phyloP scores from a whole-genome alignment of 305 asterid species.

The Fraxinus albicans region DNA sequence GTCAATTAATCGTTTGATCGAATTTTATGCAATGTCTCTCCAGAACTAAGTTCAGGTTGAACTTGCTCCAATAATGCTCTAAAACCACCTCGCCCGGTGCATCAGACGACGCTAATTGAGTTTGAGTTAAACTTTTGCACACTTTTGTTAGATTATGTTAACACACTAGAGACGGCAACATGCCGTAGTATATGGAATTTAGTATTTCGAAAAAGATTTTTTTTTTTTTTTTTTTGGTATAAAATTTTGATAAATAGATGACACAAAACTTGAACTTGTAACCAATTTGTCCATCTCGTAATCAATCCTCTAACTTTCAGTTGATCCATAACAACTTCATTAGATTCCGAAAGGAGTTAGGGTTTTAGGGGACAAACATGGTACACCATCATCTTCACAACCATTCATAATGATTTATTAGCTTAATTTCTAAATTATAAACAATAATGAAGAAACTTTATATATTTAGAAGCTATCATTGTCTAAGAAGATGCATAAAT shows the following conservation, averaged over 20 bases:
- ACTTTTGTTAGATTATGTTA: neutral
- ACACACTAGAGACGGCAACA: no score
- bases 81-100: neutral
- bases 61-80: neutral
- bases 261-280: neutral
- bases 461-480: neutral
- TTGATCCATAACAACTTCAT: neutral
- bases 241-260: neutral
- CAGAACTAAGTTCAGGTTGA: constrained; percentile 48
- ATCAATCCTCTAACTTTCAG: neutral
- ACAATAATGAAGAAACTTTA: neutral
- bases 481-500: neutral
- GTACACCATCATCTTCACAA: neutral
- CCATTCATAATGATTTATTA: neutral
- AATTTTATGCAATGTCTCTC: neutral
- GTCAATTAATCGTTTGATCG: neutral
- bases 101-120: neutral
- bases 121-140: neutral
- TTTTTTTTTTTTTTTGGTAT: no score
- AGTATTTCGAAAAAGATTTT: neutral
- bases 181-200: no score
- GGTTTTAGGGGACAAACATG: neutral
- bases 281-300: neutral
- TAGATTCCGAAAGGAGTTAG: neutral
- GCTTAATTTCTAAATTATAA: neutral